Percentiles rank a stretch among this genome's conserved stretches.
These are phyloP conservation scores for Phytopythium helicoides DNA, from an alignment of 352 stramenopile genomes.

Conservation along the genomic window DNA sequence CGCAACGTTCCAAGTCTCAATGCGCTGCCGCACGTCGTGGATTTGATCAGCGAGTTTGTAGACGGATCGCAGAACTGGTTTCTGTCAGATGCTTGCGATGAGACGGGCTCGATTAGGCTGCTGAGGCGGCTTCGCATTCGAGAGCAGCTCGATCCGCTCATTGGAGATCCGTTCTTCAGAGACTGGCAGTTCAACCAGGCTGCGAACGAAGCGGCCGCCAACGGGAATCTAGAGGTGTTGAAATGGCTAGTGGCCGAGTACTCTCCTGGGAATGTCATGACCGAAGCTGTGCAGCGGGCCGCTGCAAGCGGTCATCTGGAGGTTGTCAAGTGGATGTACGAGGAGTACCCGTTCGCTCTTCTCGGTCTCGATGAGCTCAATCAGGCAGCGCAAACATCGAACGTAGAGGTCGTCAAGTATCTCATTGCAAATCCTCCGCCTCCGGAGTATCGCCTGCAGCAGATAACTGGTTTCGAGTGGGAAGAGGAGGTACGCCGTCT, in stretches of 20 bases:
- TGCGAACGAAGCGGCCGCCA: neutral
- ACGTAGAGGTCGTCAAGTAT: neutral
- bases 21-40: neutral
- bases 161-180: neutral
- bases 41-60: neutral
- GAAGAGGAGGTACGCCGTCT: no score
- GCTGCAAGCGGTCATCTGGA: neutral
- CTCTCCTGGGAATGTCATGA: neutral
- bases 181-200: slow-evolving; percentile 1
- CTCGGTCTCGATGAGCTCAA: neutral
- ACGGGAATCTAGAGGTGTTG: neutral
- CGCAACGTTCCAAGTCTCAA: neutral
- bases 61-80: neutral
- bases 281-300: neutral
- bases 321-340: neutral
- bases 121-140: neutral
- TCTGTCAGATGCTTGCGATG: neutral
- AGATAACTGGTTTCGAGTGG: no score
- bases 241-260: neutral
- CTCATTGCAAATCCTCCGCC: neutral
- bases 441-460: neutral
- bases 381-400: neutral
- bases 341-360: neutral
- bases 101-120: neutral
- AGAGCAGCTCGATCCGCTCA: neutral